phyloP scores from a whole-genome alignment of 2,329 filamentous ascomycete species.

The Aspergillus fumigatiaffinis region DNA sequence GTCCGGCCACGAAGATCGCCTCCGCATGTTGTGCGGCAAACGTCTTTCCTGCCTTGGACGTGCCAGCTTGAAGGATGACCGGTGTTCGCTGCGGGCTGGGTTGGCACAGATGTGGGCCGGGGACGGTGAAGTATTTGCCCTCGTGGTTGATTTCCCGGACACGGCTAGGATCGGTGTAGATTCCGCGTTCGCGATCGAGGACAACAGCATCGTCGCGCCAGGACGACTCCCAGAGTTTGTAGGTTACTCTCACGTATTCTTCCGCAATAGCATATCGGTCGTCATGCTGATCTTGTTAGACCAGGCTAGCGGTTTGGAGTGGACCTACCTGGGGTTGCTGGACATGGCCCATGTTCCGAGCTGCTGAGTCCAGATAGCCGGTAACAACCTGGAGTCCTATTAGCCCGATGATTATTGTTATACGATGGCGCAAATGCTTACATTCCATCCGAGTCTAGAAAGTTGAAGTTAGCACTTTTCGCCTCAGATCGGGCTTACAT shows the following conservation, averaged over 20 bases:
- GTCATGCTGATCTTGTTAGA: constrained; percentile 49
- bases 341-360: constrained; percentile 57
- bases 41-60: constrained; percentile 60
- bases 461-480: neutral
- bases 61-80: constrained; percentile 66
- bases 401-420: constrained; percentile 5
- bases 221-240: constrained; percentile 65
- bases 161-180: constrained; percentile 57
- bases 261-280: constrained; percentile 62
- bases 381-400: constrained; percentile 54
- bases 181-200: constrained; percentile 53
- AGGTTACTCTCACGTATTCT: constrained; percentile 61
- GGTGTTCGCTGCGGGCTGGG: constrained; percentile 66
- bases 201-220: constrained; percentile 65
- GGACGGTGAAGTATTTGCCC: constrained; percentile 61
- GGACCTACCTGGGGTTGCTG: constrained; percentile 46
- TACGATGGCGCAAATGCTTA: constrained; percentile 25
- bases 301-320: neutral
- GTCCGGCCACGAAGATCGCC: constrained; percentile 65
- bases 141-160: constrained; percentile 64
- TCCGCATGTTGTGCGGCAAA: constrained; percentile 70
- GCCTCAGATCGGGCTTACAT: constrained; percentile 12
- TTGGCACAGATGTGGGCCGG: constrained; percentile 63
- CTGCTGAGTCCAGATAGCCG: constrained; percentile 64
- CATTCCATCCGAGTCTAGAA: constrained; percentile 53